These are phyloP conservation scores for Cyberlindnera petersonii DNA, from an alignment of 805 yeast species.

Conservation along the genomic window DNA sequence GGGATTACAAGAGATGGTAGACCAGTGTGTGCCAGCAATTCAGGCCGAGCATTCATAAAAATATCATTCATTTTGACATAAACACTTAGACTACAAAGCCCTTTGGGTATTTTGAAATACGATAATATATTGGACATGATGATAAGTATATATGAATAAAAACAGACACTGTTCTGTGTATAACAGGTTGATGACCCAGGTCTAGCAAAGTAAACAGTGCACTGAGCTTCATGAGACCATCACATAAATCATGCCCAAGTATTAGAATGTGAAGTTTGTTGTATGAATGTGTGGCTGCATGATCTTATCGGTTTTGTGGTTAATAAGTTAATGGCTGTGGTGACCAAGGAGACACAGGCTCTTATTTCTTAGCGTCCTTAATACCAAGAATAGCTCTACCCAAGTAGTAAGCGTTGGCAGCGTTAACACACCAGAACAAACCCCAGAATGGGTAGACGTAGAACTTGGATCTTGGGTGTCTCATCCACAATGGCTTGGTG, in stretches of 20 bases:
- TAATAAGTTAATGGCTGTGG: background rate
- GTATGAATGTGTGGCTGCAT: conserved; percentile 2
- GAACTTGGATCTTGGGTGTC: conserved; percentile 37
- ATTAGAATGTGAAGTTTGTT: background rate
- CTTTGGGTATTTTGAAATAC: no score
- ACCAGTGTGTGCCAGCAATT: conserved; percentile 11
- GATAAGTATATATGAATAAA: background rate
- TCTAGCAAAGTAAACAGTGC: no score
- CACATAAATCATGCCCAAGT: no score
- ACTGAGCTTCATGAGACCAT: no score
- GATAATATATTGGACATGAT: background rate
- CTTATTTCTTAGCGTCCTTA: conserved; percentile 39
- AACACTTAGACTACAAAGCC: no score
- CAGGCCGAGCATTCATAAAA: conserved; percentile 5
- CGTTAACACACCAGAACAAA: conserved; percentile 27
- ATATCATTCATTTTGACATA: background rate
- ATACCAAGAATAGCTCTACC: conserved; percentile 71
- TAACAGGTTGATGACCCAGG: no score
- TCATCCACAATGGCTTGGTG: conserved; percentile 55
- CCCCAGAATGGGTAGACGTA: conserved; percentile 32
- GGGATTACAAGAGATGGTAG: conserved; percentile 20
- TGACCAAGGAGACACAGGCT: background rate
- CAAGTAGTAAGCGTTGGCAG: conserved; percentile 31
- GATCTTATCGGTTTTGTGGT: no score
- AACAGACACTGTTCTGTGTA: no score